Conservation (phyloP, 1,284 basidiomycete genomes). For the Vanrija sp. region DNA sequence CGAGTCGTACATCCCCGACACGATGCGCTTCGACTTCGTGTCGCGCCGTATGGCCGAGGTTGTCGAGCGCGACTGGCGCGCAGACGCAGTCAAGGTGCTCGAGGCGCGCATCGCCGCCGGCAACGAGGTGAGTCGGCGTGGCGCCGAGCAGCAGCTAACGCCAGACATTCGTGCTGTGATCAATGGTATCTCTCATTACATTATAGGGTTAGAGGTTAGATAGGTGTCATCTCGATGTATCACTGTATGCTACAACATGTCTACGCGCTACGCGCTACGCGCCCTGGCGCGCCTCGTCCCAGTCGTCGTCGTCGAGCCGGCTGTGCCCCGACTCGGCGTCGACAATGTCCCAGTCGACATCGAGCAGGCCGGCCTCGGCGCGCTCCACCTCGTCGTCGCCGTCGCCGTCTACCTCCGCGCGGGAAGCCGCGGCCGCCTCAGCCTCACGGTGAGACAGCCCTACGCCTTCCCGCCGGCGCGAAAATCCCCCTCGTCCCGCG, state of each 20-base stretch:
- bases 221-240: neutral
- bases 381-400: neutral
- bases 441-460: neutral
- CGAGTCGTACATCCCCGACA: constrained; percentile 29
- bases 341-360: constrained; percentile 14
- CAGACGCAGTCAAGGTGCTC: constrained; percentile 17
- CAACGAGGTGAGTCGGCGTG: no score
- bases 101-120: constrained; percentile 18
- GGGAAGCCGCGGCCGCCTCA: constrained; percentile 8
- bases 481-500: constrained; percentile 29
- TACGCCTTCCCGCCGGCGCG: constrained; percentile 31
- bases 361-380: neutral
- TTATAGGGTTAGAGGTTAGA: no score
- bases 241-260: neutral
- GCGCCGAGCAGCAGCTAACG: no score
- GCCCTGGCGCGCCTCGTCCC: constrained; percentile 14
- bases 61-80: constrained; percentile 23
- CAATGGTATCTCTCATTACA: no score
- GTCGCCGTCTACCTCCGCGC: neutral
- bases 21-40: constrained; percentile 14
- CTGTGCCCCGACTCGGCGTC: constrained; percentile 3
- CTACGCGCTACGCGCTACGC: neutral
- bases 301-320: constrained; percentile 15
- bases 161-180: no score
- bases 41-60: constrained; percentile 13